Base-by-base conservation (phyloP, 805 yeast genomes). In the Kazachstania kunashirensis region DNA sequence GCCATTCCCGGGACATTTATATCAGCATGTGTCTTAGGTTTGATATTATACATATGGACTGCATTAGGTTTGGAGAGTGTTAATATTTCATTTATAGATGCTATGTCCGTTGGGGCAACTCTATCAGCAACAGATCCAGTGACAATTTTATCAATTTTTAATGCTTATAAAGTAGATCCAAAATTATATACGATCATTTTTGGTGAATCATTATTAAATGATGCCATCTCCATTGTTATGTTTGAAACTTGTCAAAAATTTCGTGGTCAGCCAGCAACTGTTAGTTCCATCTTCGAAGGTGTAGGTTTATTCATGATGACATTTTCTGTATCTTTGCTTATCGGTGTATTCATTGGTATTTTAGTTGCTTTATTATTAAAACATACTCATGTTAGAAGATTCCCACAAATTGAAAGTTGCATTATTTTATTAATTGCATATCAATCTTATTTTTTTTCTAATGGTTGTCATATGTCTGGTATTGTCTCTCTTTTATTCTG, bases 401-500 rank as follows among this genome's bases (percentile, higher is more conserved):
- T 83, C 57, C 97, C 97, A n/a, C 94, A 86, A 57, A 84, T 92
- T 51, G 99, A 92, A 65, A 84, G 96, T 20, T 94, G 97, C 59
- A 58, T 92, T 38, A 94, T 92, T 20, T 63, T 92, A 31, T 63
- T 92, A 47, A 78, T 88, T 56, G 96, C 97, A 13, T 92, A 92
- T 57, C 95, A 86, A 51, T 85, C 96, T 0, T 92, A 92, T 61
- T 92, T 92, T 67, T 92, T 92, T 61, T 88, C 97, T 29, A 92
- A 92, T 54, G 99, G 98, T 34, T 94, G 97, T 51, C 98, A 94
- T 58, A 92, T 92, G 98, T 88, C 97, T 5, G 99, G 99, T 31
- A 89, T 89, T 46, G 97, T 89, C 6, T 86, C 96, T 2, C 67
- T 92, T 46, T 64, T 92, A 46, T 92, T 92, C 64, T 89, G 96